A percentile compares a stretch with the other conserved stretches of the same genome.
phyloP scores from a whole-genome alignment of 768 basidiomycete species.

The Suillus bovinus region DNA sequence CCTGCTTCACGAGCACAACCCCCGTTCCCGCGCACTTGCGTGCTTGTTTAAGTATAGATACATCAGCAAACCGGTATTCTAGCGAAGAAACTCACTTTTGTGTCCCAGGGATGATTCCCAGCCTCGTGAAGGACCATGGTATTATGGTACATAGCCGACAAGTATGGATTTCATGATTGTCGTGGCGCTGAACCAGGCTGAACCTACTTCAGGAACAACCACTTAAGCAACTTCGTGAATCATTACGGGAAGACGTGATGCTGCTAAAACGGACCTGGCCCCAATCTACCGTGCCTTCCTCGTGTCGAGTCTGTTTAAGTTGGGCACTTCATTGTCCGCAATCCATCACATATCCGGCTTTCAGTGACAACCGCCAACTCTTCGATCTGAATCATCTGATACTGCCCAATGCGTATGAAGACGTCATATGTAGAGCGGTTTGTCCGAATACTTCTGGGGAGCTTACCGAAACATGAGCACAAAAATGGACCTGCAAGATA shows the following conservation, averaged over 20 bases:
- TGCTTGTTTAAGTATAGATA: conserved; percentile 86
- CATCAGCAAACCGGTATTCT: too few relatives aligned
- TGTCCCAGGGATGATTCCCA: conserved; percentile 65
- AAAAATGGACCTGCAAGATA: conserved; percentile 64
- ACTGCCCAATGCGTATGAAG: conserved; percentile 61
- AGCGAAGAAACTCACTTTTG: conserved; percentile 71
- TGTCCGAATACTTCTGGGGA: conserved; percentile 56
- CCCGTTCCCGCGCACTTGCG: conserved; percentile 71
- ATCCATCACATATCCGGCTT: conserved; percentile 72
- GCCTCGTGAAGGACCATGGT: conserved; percentile 58
- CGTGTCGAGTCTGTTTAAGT: conserved; percentile 55
- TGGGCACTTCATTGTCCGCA: conserved; percentile 63
- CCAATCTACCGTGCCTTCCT: conserved; percentile 62
- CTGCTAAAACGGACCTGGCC: conserved; percentile 32
- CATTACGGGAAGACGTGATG: conserved; percentile 54
- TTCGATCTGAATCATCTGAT: conserved; percentile 66
- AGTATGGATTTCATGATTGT: conserved; percentile 46
- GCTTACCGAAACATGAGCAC: conserved; percentile 64
- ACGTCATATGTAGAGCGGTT: conserved; percentile 81
- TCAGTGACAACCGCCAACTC: conserved; percentile 82
- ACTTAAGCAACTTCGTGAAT: conserved; percentile 73
- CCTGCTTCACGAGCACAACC: conserved; percentile 70
- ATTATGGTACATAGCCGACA: conserved; percentile 88
- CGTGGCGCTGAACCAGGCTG: conserved; percentile 7
- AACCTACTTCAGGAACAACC: conserved; percentile 70